Evolutionary conservation across 352 stramenopile genomes (phyloP), one percentile per base, ranked within the genome.

Genomic region (Vaucheria bursata): DNA sequence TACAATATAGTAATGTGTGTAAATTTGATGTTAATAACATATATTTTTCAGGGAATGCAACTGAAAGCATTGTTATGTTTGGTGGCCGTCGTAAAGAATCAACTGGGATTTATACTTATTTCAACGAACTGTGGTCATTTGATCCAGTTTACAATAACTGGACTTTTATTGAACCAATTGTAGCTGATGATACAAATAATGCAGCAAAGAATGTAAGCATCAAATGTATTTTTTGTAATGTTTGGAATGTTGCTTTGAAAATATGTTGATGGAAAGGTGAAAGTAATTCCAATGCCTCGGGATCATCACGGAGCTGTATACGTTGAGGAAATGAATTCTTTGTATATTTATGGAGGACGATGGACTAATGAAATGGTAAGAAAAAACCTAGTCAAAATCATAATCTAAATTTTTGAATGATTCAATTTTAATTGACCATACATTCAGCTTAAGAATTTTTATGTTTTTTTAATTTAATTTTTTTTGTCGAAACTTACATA

Each of bases 81-180:
- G 59, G 59, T 38, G 59, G 59, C 59, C 4, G 59, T 18, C 59
- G 59, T 29, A 34, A 69, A 18, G 29, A 69, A 38, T 6, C 6
- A 6, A 69, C 8, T 4, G 59, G 4, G 6, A n/a, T n/a, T n/a
- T n/a, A 78, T 31, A 29, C 18, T 37, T 81, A 71, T 50, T 81
- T 71, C 25, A 77, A 81, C 70, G 25, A 72, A 5, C 76, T 81
- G 1, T 72, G 75, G 45, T 53, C 76, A 32, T 81, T 79, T 18
- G 76, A 81, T 71, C 76, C 59, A 1, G 38, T n/a, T 2, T 25
- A 5, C 0, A 53, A 79, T 34, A 12, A 5, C 4, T 81, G 76
- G 76, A 37, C 66, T 32, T 31, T 73, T 53, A 40, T 81, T 37
- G 37, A 31, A 31, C 76, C 76, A 0, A 35, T 69, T 37, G 75